Conservation (phyloP, 257 asterid species). For the Cinchona pubescens region DNA sequence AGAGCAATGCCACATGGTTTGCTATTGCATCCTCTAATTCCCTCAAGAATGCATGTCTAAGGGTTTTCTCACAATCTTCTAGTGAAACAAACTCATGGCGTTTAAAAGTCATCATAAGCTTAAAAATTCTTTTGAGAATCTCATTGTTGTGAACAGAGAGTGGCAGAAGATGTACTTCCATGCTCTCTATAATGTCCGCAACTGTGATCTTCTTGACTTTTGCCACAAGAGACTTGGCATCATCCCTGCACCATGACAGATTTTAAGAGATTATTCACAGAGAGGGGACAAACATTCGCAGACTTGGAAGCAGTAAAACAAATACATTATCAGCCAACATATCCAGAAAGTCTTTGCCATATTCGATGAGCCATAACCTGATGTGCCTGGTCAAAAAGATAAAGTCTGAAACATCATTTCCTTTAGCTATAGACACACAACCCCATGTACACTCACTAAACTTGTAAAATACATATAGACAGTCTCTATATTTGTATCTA, state of each 20-base stretch:
- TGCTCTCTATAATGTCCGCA: conserved; percentile 79
- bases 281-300: not conserved
- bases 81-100: conserved; percentile 59
- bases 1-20: conserved; percentile 52
- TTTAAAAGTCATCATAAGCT: conserved; percentile 58
- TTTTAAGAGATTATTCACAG: not conserved
- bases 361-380: not conserved
- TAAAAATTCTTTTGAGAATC: conserved; percentile 50
- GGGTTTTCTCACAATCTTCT: conserved; percentile 53
- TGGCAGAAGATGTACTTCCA: conserved; percentile 58
- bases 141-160: conserved; percentile 30
- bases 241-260: conserved; percentile 46
- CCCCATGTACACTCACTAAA: not conserved
- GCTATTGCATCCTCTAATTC: conserved; percentile 82
- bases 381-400: not conserved
- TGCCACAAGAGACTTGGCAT: conserved; percentile 63
- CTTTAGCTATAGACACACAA: not conserved
- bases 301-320: not conserved
- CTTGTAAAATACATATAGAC: not conserved
- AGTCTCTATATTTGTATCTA: not conserved
- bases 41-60: conserved; percentile 40
- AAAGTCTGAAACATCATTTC: no score
- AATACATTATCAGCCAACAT: not conserved
- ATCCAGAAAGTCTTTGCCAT: not conserved
- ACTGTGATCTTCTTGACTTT: conserved; percentile 64